phyloP scores from a whole-genome alignment of 176 grass and related monocot species.

The Typha latifolia region DNA sequence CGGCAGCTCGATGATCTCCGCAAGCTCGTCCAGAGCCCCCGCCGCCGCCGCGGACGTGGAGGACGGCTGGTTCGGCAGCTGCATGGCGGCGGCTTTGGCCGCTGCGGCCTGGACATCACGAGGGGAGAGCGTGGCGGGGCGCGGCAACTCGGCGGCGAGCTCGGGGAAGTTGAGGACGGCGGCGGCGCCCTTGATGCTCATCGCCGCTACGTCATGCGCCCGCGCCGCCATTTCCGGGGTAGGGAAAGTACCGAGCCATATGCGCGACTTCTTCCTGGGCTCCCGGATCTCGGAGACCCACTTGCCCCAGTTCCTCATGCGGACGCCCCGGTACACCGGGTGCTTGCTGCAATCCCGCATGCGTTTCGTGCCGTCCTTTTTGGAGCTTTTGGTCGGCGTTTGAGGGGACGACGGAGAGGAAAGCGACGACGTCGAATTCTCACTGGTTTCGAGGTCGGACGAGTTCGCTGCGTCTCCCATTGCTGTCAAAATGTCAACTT shows the following conservation, averaged over 20 bases:
- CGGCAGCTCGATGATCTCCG: slow-evolving; percentile 20
- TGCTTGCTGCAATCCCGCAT: slow-evolving; percentile 27
- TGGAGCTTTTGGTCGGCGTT: not conserved
- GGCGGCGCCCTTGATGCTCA: slow-evolving; percentile 64
- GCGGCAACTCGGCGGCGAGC: slow-evolving; percentile 37
- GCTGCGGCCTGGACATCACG: slow-evolving; percentile 49
- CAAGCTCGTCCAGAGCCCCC: slow-evolving; percentile 6
- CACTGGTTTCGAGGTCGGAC: not conserved
- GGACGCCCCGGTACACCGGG: slow-evolving; percentile 52
- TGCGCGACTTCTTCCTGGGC: slow-evolving; percentile 93
- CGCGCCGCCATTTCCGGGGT: slow-evolving; percentile 87
- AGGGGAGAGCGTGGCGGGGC: slow-evolving; percentile 34
- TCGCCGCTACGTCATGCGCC: slow-evolving; percentile 80
- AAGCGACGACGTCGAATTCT: not conserved
- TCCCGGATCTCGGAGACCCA: slow-evolving; percentile 98
- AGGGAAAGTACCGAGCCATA: slow-evolving; percentile 89
- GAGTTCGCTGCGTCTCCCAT: not conserved
- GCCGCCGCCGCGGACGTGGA: not conserved
- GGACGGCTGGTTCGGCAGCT: slow-evolving; percentile 13
- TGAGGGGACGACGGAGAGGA: not conserved
- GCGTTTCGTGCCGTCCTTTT: not conserved
- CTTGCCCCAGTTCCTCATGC: slow-evolving; percentile 70
- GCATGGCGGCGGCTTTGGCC: slow-evolving; percentile 8
- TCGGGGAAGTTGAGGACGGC: slow-evolving; percentile 85
- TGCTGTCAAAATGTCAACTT: not conserved